These are phyloP conservation scores for Danielia oregonensis DNA, from an alignment of 805 yeast genomes.

Conservation along the genomic window DNA sequence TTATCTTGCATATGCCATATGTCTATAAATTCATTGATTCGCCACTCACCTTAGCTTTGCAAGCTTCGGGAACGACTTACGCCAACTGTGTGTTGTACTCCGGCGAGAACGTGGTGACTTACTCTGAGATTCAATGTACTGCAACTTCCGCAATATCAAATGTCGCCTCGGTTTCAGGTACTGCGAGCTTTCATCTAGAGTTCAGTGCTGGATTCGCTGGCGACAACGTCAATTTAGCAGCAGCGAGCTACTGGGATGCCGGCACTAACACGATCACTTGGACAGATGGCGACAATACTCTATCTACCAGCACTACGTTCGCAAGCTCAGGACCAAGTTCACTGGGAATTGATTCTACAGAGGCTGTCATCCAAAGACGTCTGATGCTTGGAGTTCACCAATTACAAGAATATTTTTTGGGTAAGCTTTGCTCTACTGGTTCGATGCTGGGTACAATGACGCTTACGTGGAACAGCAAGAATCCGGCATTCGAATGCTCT, in stretches of 20 bases:
- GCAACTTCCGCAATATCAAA: constrained; percentile 11
- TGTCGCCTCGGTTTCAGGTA: constrained; percentile 16
- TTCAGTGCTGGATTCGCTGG: constrained; percentile 13
- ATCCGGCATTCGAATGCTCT: constrained; percentile 18
- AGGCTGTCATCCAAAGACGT: background rate
- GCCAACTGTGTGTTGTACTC: no score
- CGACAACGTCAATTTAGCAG: constrained; percentile 12
- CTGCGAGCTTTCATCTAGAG: constrained; percentile 18
- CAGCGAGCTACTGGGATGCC: constrained; percentile 14
- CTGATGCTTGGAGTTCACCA: background rate
- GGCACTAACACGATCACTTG: constrained; percentile 21
- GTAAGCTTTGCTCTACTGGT: background rate
- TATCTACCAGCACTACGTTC: constrained; percentile 12
- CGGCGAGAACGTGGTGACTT: constrained; percentile 12
- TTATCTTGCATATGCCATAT: constrained; percentile 23
- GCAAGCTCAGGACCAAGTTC: constrained; percentile 1
- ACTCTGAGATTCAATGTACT: constrained; percentile 18
- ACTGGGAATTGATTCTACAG: background rate
- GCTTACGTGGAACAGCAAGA: background rate
- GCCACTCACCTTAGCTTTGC: no score
- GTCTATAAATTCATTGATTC: constrained; percentile 23
- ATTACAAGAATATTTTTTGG: background rate
- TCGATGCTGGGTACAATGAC: background rate
- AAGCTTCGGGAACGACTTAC: no score
- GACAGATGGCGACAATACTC: constrained; percentile 11